Conservation (phyloP, 2,329 filamentous ascomycete genomes). For the Dissoconium aciculare region DNA sequence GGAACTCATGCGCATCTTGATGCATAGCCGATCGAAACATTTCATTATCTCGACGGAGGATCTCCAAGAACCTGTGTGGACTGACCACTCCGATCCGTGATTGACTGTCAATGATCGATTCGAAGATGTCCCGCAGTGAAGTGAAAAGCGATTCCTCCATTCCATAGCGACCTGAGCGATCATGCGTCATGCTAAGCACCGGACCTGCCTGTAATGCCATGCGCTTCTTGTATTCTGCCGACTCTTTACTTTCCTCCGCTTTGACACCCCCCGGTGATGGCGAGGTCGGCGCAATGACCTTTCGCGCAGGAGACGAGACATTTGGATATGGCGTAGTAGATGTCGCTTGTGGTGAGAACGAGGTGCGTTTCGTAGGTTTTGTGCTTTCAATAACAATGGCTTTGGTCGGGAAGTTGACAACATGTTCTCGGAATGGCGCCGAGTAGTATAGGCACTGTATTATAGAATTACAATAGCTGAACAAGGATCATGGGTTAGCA, state of each 20-base stretch:
- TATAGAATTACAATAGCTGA: constrained; percentile 95
- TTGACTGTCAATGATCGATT: constrained; percentile 66
- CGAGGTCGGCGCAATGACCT: constrained; percentile 39
- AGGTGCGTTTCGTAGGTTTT: constrained; percentile 14
- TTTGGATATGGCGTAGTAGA: constrained; percentile 25
- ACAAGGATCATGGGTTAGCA: too few relatives aligned
- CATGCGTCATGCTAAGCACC: constrained; percentile 68
- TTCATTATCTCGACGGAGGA: constrained; percentile 86
- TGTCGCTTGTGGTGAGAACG: constrained; percentile 23
- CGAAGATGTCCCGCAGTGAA: constrained; percentile 88
- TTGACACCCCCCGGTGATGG: constrained; percentile 42
- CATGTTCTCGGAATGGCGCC: constrained; percentile 79
- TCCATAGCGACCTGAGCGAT: constrained; percentile 65
- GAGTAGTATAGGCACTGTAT: constrained; percentile 96
- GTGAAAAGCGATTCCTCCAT: constrained; percentile 95
- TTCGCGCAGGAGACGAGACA: constrained; percentile 25
- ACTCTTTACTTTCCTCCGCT: constrained; percentile 85
- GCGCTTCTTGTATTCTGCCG: constrained; percentile 96
- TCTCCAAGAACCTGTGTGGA: constrained; percentile 83
- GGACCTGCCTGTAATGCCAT: constrained; percentile 78
- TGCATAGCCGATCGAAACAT: constrained; percentile 97
- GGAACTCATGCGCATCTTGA: constrained; percentile 94
- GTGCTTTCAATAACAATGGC: constrained; percentile 53
- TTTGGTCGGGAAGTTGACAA: constrained; percentile 76
- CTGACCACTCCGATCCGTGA: constrained; percentile 81